Percentiles rank a stretch among this genome's conserved stretches.
Conservation (phyloP, 176 grass and related monocot genomes). For the Pharus latifolius region DNA sequence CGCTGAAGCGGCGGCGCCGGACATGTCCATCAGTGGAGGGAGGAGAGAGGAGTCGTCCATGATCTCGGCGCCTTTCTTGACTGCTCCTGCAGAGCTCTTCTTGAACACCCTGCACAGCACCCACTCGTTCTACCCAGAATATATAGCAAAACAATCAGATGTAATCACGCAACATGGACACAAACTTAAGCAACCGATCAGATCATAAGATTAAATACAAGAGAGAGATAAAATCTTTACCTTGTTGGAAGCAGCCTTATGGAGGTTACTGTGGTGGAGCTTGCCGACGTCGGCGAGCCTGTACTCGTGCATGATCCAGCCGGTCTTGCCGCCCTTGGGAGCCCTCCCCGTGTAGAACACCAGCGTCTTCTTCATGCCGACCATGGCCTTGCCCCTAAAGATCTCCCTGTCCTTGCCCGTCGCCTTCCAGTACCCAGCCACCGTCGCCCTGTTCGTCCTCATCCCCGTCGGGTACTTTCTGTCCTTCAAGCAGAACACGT, state of each 20-base stretch:
- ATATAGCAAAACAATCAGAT: background rate
- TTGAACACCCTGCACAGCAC: slow-evolving; percentile 82
- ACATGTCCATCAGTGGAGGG: slow-evolving; percentile 48
- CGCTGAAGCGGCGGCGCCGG: background rate
- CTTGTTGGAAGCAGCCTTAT: slow-evolving; percentile 27
- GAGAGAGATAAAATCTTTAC: slow-evolving; percentile 19
- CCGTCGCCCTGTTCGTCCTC: slow-evolving; percentile 71
- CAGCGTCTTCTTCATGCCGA: slow-evolving; percentile 59
- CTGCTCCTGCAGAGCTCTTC: slow-evolving; percentile 33
- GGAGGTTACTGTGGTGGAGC: slow-evolving; percentile 11
- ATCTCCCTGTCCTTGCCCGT: slow-evolving; percentile 75
- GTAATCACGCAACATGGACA: background rate
- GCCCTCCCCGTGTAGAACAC: slow-evolving; percentile 62
- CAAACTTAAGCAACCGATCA: background rate
- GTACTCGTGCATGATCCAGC: slow-evolving; percentile 92
- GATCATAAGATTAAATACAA: too few species aligned
- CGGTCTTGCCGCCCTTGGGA: slow-evolving; percentile 67
- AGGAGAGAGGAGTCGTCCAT: background rate
- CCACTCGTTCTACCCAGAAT: slow-evolving; percentile 55
- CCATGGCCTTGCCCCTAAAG: slow-evolving; percentile 36
- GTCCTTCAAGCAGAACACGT: slow-evolving; percentile 80
- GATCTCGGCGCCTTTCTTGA: background rate
- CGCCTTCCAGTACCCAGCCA: slow-evolving; percentile 78
- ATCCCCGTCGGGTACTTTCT: slow-evolving; percentile 76
- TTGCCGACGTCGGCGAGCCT: slow-evolving; percentile 43